Base-by-base conservation (phyloP, 208 protist genomes). In the Acanthamoeba sp. region DNA sequence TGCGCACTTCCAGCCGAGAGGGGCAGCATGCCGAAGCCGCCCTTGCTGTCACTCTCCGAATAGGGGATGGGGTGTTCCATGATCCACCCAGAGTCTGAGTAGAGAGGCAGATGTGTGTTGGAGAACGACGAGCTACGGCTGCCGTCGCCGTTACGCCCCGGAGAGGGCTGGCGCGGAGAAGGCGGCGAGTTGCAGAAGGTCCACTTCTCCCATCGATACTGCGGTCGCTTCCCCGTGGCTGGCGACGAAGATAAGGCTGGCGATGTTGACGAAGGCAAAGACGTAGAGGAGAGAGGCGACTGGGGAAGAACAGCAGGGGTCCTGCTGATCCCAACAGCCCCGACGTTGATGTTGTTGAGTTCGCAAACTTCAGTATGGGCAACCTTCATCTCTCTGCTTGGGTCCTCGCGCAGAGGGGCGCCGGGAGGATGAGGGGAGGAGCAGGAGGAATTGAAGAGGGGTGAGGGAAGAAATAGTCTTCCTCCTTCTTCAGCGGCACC, bases 181-280 rank as follows among this genome's bases (percentile, higher is more conserved):
- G 71, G 71, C 18, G 71, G 71, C 71, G 71, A 80, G 71, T 48
- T 80, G 24, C 71, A 80, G 71, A 80, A 80, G 36, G 71, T 80
- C 71, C 71, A 80, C 71, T 80, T 80, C 14, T 80, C 71, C 71
- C 71, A 80, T 29, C 71, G 32, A 9, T 80, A 80, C 32, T 40
- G 71, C 4, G 32, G 40, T 45, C 71, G 71, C 71, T 80, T 80
- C n/a, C 9, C 4, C n/a, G n/a, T n/a, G n/a, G n/a, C 7, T 16
- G 20, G 10, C n/a, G 62, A 22, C 7, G 59, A 66, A 50, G 45
- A 50, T 50, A 16, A 50, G 45, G 45, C 59, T n/a, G 59, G n/a
- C 0, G 55, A 52, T 0, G n/a, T n/a, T n/a, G n/a, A n/a, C n/a
- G n/a, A n/a, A n/a, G n/a, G n/a, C n/a, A n/a, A n/a, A n/a, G n/a